Base-by-base conservation (phyloP, 2,329 filamentous ascomycete genomes). In the Aspergillus fijiensis region DNA sequence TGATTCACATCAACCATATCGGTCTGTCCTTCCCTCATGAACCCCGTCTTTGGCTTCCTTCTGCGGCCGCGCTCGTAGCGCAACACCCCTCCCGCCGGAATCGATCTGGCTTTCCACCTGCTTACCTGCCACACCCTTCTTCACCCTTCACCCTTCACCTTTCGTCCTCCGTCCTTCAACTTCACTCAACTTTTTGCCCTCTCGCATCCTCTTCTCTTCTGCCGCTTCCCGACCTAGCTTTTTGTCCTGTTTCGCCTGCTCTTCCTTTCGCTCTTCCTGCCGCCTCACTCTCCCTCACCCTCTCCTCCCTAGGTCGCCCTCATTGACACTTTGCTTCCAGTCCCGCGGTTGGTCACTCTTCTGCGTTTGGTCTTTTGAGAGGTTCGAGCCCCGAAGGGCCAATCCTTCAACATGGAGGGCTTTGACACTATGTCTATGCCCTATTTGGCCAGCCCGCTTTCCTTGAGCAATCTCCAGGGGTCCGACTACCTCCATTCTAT, bases 361-460 rank as follows among this genome's bases (percentile, higher is more conserved):
- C 39, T 45, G 14, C 6, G 16, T 45, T 29, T 45, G 16, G 16
- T 45, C n/a, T n/a, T 7, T 45, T 45, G 39, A 19, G 19, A 45
- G 39, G 39, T 45, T 16, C 14, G 9, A 19, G 39, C 39, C 39
- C 16, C 39, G 7, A 19, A 45, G 16, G 39, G 39, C 39, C 16
- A 19, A 19, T 45, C 16, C 16, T 7, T 16, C 16, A 72, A 68
- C 62, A 81, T 81, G 79, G 84, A 86, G 70, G 80, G 82, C 73
- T 86, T 84, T 75, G 84, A 86, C 72, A 83, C 82, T 65, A 82
- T 84, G 75, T 80, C 82, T 72, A 86, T 87, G 85, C 83, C 84
- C n/a, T 88, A 87, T 69, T 75, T 87, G 74, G 80, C 82, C 58
- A 82, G 81, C 66, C 82, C 84, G 64, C 78, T 87, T 71, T 80